Evolutionary conservation across 805 yeast genomes (phyloP).

Genomic region (Pichia rugopelliculosa): DNA sequence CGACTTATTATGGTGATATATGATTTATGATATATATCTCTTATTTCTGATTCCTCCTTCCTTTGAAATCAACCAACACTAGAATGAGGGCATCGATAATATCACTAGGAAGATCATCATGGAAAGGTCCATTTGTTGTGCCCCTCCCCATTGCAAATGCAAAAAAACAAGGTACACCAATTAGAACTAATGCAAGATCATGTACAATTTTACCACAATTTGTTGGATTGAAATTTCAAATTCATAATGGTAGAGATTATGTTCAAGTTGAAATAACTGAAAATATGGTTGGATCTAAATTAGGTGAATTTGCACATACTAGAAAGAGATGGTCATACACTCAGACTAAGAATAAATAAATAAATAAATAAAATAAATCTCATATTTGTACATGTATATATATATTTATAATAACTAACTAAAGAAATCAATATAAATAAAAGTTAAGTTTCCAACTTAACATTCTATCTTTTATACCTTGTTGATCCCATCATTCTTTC

Average conservation of each 20-base stretch:
- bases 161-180: slow-evolving; percentile 68
- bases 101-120: slow-evolving; percentile 44
- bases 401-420: neutral
- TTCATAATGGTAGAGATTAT: slow-evolving; percentile 93
- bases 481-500: slow-evolving; percentile 36
- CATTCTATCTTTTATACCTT: no score
- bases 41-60: no score
- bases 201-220: slow-evolving; percentile 95
- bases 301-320: slow-evolving; percentile 94
- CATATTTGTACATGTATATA: neutral
- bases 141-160: slow-evolving; percentile 93
- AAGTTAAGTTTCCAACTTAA: no score
- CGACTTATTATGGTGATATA: no score
- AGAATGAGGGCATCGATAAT: slow-evolving; percentile 35
- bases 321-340: slow-evolving; percentile 82
- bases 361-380: neutral
- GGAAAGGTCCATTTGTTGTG: slow-evolving; percentile 87
- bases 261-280: slow-evolving; percentile 81
- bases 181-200: slow-evolving; percentile 91
- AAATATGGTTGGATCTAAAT: slow-evolving; percentile 93
- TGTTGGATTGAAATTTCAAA: slow-evolving; percentile 89
- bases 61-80: no score
- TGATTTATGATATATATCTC: no score
- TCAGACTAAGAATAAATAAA: slow-evolving; percentile 56
- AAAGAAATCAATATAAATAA: neutral